These are phyloP conservation scores for Tetracladium setigerum DNA, from an alignment of 495 filamentous ascomycete genomes.

Conservation along the genomic window DNA sequence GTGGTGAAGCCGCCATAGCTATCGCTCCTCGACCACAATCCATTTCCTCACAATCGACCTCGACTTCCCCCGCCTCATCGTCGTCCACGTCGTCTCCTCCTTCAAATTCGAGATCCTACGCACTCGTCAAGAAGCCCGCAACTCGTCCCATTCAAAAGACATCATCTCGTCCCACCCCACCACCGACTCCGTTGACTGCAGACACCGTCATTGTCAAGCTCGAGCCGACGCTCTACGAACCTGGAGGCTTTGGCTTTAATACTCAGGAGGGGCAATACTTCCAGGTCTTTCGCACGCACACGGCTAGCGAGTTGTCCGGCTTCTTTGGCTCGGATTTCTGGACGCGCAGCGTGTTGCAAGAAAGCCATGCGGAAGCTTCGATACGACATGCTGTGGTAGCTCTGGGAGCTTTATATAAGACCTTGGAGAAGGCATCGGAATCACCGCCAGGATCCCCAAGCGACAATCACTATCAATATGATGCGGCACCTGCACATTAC, in stretches of 20 bases:
- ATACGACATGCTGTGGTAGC: constrained; percentile 61
- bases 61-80: constrained; percentile 10
- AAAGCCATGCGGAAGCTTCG: constrained; percentile 50
- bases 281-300: constrained; percentile 50
- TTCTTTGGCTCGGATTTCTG: constrained; percentile 58
- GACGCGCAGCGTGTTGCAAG: constrained; percentile 48
- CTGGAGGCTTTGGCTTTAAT: constrained; percentile 14
- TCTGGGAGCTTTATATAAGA: constrained; percentile 56
- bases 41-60: background rate
- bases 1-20: constrained; percentile 7
- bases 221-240: constrained; percentile 10
- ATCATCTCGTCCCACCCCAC: constrained; percentile 25
- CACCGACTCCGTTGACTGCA: constrained; percentile 24
- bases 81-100: background rate
- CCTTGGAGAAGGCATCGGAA: constrained; percentile 42
- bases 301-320: constrained; percentile 50
- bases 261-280: constrained; percentile 47
- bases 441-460: constrained; percentile 42
- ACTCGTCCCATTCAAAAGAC: constrained; percentile 7
- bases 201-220: background rate
- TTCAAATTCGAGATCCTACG: background rate
- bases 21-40: constrained; percentile 14
- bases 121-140: constrained; percentile 1
- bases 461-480: constrained; percentile 37
- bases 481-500: constrained; percentile 28